A percentile compares a stretch with the other conserved stretches of the same genome.
Conservation (phyloP, 371 early-diverging fungal species). For the Mortierella sp. region DNA sequence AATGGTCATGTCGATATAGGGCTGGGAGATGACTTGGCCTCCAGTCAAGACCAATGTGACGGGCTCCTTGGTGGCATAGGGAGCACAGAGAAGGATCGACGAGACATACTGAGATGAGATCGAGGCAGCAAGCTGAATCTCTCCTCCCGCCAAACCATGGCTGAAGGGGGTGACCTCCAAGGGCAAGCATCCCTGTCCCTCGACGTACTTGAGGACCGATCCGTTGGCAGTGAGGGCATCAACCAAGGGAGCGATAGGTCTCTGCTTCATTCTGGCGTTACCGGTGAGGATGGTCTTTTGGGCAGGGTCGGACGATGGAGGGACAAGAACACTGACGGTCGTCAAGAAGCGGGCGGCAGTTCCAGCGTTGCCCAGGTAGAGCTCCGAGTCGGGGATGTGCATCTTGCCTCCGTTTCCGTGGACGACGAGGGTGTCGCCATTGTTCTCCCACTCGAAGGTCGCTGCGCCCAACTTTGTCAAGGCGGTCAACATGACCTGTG, state of each 20-base stretch:
- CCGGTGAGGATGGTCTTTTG: constrained; percentile 87
- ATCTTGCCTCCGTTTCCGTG: constrained; percentile 84
- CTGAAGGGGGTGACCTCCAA: constrained; percentile 81
- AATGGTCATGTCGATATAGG: constrained; percentile 98
- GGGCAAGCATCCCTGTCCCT: constrained; percentile 90
- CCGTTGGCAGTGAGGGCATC: constrained; percentile 88
- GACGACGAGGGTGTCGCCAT: constrained; percentile 91
- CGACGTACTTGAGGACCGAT: constrained; percentile 81
- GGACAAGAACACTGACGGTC: constrained; percentile 86
- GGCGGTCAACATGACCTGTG: constrained; percentile 96
- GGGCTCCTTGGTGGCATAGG: constrained; percentile 84
- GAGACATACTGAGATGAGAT: constrained; percentile 98
- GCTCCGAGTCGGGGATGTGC: constrained; percentile 80
- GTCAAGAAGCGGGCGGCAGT: constrained; percentile 98
- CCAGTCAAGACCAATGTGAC: constrained; percentile 90
- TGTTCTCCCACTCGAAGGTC: constrained; percentile 92
- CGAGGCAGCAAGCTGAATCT: constrained; percentile 90
- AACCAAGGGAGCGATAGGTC: constrained; percentile 94
- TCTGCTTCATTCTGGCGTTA: constrained; percentile 97
- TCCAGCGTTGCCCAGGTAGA: constrained; percentile 98
- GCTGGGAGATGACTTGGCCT: constrained; percentile 96
- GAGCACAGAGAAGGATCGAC: constrained; percentile 95
- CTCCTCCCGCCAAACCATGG: constrained; percentile 88
- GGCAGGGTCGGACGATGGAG: constrained; percentile 50
- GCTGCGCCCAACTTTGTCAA: constrained; percentile 90